Evolutionary conservation across 2,329 filamentous ascomycete genomes (phyloP), one percentile per base, ranked within the genome.

Genomic region (Gaeumannomyces sp.): DNA sequence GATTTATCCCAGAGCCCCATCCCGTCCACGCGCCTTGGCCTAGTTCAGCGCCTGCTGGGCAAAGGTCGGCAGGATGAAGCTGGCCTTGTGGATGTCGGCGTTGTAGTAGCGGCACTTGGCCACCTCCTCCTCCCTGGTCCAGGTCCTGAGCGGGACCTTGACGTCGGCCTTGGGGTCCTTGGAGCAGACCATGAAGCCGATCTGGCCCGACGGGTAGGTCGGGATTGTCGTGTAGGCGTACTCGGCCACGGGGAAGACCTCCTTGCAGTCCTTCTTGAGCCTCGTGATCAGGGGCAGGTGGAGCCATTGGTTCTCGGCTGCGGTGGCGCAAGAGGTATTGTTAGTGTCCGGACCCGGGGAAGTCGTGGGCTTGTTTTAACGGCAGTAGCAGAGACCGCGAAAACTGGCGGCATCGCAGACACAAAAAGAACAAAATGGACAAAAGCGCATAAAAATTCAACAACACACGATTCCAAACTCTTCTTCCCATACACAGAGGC

Each of bases 171-270:
- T 87, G 76, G 88, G 82, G 76, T 98, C 94, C 88, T 99, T 98
- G 89, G 85, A 91, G 89, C 95, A 98, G 76, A 99, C 92, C 93
- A 99, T 97, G 89, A 99, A 99, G 76, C 95, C 95, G 75, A 99
- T 99, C 84, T 99, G 95, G 76, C 95, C 95, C 65, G 92, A 96
- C 70, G 95, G 95, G 85, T 99, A 99, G 76, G 95, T 99, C 66
- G 95, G 95, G 79, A 99, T 99, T 73, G 94, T 98, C 75, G 94
- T 98, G 87, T 97, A 99, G 73, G 91, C 95, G 82, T 98, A 99
- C 83, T 99, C 95, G 78, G 91, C 95, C 68, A 92, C 91, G 70
- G 95, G 93, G 89, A 99, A 99, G 79, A 99, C 91, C 79, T 95
- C 90, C 79, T 90, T 90, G 90, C 94, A 97, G 76, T 93, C 87